phyloP scores from a whole-genome alignment of 805 yeast genomes.

The Kodamaea leandrae region DNA sequence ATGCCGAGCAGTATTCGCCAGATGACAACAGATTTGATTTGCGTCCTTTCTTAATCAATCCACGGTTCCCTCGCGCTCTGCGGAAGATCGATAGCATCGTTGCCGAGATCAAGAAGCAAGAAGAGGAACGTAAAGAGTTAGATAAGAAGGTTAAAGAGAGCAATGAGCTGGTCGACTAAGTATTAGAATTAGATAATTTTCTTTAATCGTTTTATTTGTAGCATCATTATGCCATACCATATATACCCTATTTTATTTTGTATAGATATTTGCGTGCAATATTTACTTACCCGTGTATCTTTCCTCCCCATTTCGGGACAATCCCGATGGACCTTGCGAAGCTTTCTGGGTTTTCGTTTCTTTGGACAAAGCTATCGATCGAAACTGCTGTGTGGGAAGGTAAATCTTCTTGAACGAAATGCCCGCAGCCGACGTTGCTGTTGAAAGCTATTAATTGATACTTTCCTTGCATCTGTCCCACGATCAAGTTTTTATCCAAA shows the following conservation, averaged over 20 bases:
- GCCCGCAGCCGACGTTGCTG: constrained; percentile 62
- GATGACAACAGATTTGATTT: constrained; percentile 96
- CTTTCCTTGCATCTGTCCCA: constrained; percentile 98
- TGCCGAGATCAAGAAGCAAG: constrained; percentile 37
- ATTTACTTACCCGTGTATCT: constrained; percentile 2
- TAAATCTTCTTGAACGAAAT: constrained; percentile 91
- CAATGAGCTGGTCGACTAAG: constrained; percentile 20
- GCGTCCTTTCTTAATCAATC: constrained; percentile 92
- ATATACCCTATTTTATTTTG: background rate
- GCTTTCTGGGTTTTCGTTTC: constrained; percentile 39
- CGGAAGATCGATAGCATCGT: constrained; percentile 83
- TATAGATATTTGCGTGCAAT: background rate
- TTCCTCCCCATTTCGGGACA: constrained; percentile 36
- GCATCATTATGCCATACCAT: no score
- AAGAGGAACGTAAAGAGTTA: constrained; percentile 34
- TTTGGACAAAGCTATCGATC: constrained; percentile 46
- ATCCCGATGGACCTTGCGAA: constrained; percentile 29
- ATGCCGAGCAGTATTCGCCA: constrained; percentile 97
- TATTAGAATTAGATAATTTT: background rate
- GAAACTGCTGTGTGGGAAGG: constrained; percentile 66
- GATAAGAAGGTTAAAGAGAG: constrained; percentile 17
- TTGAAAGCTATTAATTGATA: constrained; percentile 81
- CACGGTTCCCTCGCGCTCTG: constrained; percentile 86
- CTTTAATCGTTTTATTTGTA: background rate
- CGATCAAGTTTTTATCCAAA: constrained; percentile 77